A percentile compares a stretch with the other conserved stretches of the same genome.
These are phyloP conservation scores for Huiozyma sinensis DNA, from an alignment of 805 yeast species.

Conservation along the genomic window DNA sequence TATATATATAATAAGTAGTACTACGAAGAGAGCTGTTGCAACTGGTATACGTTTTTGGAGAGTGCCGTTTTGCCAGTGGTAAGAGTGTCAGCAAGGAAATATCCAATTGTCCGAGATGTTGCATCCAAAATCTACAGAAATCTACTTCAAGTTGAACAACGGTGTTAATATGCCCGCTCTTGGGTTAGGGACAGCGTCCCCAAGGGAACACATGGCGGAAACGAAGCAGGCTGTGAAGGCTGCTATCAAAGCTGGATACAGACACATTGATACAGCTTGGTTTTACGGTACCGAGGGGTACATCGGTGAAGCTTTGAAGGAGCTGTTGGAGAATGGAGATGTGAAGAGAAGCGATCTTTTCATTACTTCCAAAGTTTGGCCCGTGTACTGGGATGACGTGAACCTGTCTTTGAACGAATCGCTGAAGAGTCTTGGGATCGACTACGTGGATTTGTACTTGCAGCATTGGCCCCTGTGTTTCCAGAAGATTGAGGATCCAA, in stretches of 20 bases:
- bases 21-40: neutral
- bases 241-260: slow-evolving; percentile 56
- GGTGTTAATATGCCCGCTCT: slow-evolving; percentile 54
- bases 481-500: slow-evolving; percentile 18
- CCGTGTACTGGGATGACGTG: slow-evolving; percentile 40
- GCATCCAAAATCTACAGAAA: slow-evolving; percentile 29
- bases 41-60: no score
- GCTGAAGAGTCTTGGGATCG: slow-evolving; percentile 49
- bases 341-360: slow-evolving; percentile 49
- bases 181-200: slow-evolving; percentile 59
- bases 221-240: slow-evolving; percentile 43
- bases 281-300: slow-evolving; percentile 57
- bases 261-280: slow-evolving; percentile 69
- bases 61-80: no score
- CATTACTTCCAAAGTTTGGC: slow-evolving; percentile 66
- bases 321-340: slow-evolving; percentile 35
- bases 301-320: slow-evolving; percentile 51
- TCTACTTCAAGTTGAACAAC: slow-evolving; percentile 39
- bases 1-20: neutral
- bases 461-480: slow-evolving; percentile 69
- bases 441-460: slow-evolving; percentile 65
- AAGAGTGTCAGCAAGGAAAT: neutral
- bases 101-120: slow-evolving; percentile 5
- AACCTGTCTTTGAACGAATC: slow-evolving; percentile 47
- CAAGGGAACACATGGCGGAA: slow-evolving; percentile 36